Conservation (phyloP, 2,329 filamentous ascomycete genomes). For the Dothideomycetes sp. region DNA sequence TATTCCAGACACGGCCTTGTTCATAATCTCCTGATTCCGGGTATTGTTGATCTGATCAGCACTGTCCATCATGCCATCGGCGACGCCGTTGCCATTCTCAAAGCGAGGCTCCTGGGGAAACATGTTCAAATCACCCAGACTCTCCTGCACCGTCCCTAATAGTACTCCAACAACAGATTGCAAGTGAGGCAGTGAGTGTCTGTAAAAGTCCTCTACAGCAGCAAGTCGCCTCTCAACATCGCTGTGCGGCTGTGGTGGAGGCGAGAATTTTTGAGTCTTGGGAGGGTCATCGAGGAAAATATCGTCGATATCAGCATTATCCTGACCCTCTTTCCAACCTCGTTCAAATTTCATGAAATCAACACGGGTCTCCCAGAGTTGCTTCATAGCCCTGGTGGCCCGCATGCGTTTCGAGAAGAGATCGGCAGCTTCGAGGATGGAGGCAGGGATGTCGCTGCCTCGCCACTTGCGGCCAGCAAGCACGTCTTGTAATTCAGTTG, state of each 20-base stretch:
- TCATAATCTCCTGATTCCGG: slow-evolving; percentile 73
- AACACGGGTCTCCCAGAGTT: slow-evolving; percentile 91
- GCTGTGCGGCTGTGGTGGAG: neutral
- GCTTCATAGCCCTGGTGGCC: slow-evolving; percentile 81
- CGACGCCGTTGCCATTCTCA: slow-evolving; percentile 24
- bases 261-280: neutral
- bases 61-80: slow-evolving; percentile 20
- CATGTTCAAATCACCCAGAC: slow-evolving; percentile 9
- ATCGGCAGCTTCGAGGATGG: slow-evolving; percentile 88
- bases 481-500: slow-evolving; percentile 65
- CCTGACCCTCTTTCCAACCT: slow-evolving; percentile 56
- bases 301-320: slow-evolving; percentile 26
- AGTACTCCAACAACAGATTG: slow-evolving; percentile 91
- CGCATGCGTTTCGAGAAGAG: slow-evolving; percentile 83
- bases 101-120: slow-evolving; percentile 16
- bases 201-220: slow-evolving; percentile 33
- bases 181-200: slow-evolving; percentile 66
- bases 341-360: slow-evolving; percentile 84
- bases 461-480: slow-evolving; percentile 81
- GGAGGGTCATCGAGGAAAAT: slow-evolving; percentile 15
- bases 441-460: slow-evolving; percentile 86
- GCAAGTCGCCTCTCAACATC: slow-evolving; percentile 2
- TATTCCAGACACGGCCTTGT: slow-evolving; percentile 85
- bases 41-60: slow-evolving; percentile 71
- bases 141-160: slow-evolving; percentile 75